A percentile compares a stretch with the other conserved stretches of the same genome.
Conservation (phyloP, 2,329 filamentous ascomycete species). For the Chrysosporium queenslandicum region DNA sequence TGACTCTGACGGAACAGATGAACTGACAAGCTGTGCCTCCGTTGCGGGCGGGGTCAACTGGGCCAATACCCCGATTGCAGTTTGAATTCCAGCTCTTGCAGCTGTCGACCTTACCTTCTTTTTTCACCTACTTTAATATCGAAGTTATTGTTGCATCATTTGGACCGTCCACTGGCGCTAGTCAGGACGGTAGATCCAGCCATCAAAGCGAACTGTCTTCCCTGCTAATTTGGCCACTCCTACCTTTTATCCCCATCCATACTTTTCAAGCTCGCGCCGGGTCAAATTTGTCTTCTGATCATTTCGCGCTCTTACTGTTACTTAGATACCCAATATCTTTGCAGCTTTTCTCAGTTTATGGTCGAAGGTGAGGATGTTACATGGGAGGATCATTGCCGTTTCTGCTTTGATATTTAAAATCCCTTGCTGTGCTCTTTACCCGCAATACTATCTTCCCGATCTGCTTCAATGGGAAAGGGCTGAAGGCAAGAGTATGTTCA, state of each 20-base stretch:
- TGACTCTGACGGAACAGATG: slow-evolving; percentile 25
- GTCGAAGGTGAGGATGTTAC: background rate
- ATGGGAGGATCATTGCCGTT: background rate
- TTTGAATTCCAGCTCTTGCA: slow-evolving; percentile 4
- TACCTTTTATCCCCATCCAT: background rate
- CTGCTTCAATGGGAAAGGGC: background rate
- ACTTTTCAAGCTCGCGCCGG: background rate
- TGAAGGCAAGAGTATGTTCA: background rate
- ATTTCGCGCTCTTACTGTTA: background rate
- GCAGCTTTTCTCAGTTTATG: background rate
- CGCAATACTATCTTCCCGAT: background rate
- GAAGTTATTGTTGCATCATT: background rate
- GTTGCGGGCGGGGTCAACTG: slow-evolving; percentile 17
- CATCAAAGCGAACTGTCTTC: background rate
- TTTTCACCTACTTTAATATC: background rate
- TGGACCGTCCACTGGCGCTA: background rate
- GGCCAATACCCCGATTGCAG: slow-evolving; percentile 15
- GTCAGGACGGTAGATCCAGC: background rate
- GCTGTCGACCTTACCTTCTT: background rate
- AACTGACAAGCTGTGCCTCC: slow-evolving; percentile 15
- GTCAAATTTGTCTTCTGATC: background rate
- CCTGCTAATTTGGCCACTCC: background rate
- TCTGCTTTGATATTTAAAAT: background rate
- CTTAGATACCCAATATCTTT: slow-evolving; percentile 12
- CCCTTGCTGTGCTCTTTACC: background rate